Base-by-base conservation (phyloP, 2,329 filamentous ascomycete species). In the Celoporthe dispersa region DNA sequence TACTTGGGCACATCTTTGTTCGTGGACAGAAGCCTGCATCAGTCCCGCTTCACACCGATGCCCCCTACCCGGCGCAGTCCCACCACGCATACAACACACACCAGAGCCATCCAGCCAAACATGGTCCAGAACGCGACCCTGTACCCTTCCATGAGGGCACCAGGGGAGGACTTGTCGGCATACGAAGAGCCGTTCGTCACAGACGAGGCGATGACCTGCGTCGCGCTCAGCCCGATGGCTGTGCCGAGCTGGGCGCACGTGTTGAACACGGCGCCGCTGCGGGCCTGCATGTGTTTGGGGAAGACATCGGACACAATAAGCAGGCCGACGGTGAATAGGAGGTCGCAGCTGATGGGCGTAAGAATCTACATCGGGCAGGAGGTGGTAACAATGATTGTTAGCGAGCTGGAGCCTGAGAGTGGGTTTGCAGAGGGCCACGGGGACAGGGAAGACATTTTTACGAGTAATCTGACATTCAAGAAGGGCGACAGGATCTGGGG, bases 221-320 rank as follows among this genome's bases (percentile, higher is more conserved):
- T 67, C 5, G 68, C 55, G 37, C 63, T 69, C 53, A 71, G 37
- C 14, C 70, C 68, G 22, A 71, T 57, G 1, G 70, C 68, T 39
- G 22, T 64, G n/a, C 70, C 70, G 25, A 90, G 84, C 72, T 90
- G 87, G 0, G 82, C 79, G 0, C 85, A 80, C 0, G 87, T 88
- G 71, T 88, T 89, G 76, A 90, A 90, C 0, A 91, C 87, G 0
- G 86, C 87, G 0, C 88, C 89, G 0, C 87, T 88, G 0, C 91
- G 78, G 0, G 85, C 86, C 69, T 90, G 88, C 0, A 82, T 88
- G 11, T 86, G 78, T n/a, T 83, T 80, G 0, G 86, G 84, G 71
- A 90, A 90, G 2, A 81, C 82, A 19, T 86, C 84, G 0, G 83
- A 82, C 9, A 90, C 83, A 3, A 89, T 78, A 28, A 90, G 81